Conservation (phyloP, 2,329 filamentous ascomycete genomes). For the Beauveria bassiana region DNA sequence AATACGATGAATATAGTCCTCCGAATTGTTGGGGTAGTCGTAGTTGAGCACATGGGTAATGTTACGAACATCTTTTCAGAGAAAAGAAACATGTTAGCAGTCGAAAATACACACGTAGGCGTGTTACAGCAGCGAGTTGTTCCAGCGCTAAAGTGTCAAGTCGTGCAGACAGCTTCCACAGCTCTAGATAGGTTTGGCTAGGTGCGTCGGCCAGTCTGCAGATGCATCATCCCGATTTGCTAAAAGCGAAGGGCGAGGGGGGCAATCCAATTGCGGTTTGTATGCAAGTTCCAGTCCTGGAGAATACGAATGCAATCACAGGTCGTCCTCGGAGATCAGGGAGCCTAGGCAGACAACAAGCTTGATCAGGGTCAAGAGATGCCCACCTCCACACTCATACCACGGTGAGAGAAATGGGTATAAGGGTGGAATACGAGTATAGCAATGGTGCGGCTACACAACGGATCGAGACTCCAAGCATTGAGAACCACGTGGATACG, state of each 20-base stretch:
- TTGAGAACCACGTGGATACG: conserved; percentile 76
- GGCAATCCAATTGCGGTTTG: conserved; percentile 53
- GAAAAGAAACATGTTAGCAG: conserved; percentile 68
- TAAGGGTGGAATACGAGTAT: conserved; percentile 70
- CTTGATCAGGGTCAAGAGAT: conserved; percentile 73
- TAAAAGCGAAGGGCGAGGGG: conserved; percentile 39
- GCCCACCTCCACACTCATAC: conserved; percentile 72
- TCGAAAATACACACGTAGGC: conserved; percentile 35
- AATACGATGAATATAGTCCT: conserved; percentile 97
- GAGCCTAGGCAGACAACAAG: conserved; percentile 47
- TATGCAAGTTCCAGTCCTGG: conserved; percentile 40
- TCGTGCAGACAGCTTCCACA: conserved; percentile 9
- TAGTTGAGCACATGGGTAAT: conserved; percentile 99
- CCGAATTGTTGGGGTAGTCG: conserved; percentile 98
- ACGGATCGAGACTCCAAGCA: conserved; percentile 78
- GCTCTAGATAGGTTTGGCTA: conserved; percentile 26
- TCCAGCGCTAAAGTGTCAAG: conserved; percentile 42
- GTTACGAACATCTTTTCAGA: conserved; percentile 92
- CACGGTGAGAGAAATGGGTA: conserved; percentile 48
- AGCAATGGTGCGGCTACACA: conserved; percentile 54
- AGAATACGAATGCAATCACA: conserved; percentile 40
- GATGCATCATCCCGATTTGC: conserved; percentile 36
- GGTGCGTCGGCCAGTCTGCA: conserved; percentile 35
- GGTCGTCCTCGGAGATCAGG: conserved; percentile 44
- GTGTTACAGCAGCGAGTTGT: conserved; percentile 46